Conservation (phyloP, 106 monocot genomes). For the Gastrodia elata region DNA sequence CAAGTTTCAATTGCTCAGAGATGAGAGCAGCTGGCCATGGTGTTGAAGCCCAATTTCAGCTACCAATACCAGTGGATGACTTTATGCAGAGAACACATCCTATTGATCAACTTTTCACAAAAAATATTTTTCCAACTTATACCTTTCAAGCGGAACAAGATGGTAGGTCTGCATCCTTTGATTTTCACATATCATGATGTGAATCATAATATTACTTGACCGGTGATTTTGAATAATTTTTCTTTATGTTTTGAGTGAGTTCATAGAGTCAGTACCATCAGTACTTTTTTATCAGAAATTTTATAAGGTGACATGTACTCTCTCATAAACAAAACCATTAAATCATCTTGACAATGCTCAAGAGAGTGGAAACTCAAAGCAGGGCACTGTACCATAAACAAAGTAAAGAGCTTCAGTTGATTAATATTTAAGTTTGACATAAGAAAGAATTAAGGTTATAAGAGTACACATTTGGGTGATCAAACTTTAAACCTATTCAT, state of each 20-base stretch:
- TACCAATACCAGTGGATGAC: constrained; percentile 71
- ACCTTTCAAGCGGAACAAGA: constrained; percentile 45
- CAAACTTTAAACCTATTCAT: background rate
- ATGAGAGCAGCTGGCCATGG: constrained; percentile 92
- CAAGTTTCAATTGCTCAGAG: constrained; percentile 73
- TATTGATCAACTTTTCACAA: constrained; percentile 51
- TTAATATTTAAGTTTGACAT: background rate
- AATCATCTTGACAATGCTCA: background rate
- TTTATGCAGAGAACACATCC: constrained; percentile 85
- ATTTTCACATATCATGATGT: background rate
- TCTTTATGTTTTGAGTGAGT: background rate
- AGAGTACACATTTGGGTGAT: background rate
- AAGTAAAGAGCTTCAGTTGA: background rate
- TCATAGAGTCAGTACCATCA: background rate
- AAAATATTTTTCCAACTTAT: constrained; percentile 35
- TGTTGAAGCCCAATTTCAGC: constrained; percentile 80
- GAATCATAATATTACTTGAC: background rate
- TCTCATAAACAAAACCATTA: background rate
- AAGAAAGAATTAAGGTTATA: background rate
- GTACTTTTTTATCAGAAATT: background rate
- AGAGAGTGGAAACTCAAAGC: background rate
- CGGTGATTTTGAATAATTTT: background rate
- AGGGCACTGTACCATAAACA: background rate
- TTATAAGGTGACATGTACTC: background rate
- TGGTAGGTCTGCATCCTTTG: constrained; percentile 37